These are phyloP conservation scores for Globisporangium takayamanum DNA, from an alignment of 352 stramenopile genomes.

Conservation along the genomic window DNA sequence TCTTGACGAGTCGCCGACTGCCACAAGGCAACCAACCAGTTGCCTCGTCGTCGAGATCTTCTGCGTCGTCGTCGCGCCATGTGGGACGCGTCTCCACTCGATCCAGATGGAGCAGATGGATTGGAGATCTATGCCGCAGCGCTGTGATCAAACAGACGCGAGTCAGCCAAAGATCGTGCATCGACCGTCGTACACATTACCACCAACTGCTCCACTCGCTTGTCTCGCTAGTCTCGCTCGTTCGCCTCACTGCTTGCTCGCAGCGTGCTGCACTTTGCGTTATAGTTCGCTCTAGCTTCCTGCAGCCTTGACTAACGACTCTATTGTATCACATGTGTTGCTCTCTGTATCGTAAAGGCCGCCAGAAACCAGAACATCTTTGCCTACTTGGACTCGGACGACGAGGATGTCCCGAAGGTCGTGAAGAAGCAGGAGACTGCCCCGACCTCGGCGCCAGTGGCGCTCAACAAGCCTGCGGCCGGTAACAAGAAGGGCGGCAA, in stretches of 20 bases:
- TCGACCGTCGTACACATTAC: too few relatives aligned
- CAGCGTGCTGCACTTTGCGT: background rate
- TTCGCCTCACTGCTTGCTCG: too few relatives aligned
- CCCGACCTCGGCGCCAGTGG: constrained; percentile 44
- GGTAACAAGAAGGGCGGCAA: constrained; percentile 80
- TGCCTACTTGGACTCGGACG: constrained; percentile 67
- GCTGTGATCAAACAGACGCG: too few relatives aligned
- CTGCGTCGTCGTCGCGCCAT: too few relatives aligned
- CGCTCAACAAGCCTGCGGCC: constrained; percentile 77
- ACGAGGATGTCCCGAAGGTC: constrained; percentile 66
- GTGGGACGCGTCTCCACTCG: too few relatives aligned
- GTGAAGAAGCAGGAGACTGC: constrained; percentile 48
- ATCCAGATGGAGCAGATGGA: background rate
- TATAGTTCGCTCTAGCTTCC: background rate
- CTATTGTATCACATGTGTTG: background rate
- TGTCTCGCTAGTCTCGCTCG: too few relatives aligned
- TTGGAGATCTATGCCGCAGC: too few relatives aligned
- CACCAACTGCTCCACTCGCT: too few relatives aligned
- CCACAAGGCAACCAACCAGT: background rate
- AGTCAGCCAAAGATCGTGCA: too few relatives aligned
- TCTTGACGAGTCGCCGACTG: constrained; percentile 3
- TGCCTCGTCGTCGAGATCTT: too few relatives aligned
- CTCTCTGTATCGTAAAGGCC: constrained; percentile 16
- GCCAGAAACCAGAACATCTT: constrained; percentile 64
- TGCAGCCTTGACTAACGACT: background rate